These are phyloP conservation scores for Galeopsis tetrahit DNA, from an alignment of 257 asterid genomes.

Conservation along the genomic window DNA sequence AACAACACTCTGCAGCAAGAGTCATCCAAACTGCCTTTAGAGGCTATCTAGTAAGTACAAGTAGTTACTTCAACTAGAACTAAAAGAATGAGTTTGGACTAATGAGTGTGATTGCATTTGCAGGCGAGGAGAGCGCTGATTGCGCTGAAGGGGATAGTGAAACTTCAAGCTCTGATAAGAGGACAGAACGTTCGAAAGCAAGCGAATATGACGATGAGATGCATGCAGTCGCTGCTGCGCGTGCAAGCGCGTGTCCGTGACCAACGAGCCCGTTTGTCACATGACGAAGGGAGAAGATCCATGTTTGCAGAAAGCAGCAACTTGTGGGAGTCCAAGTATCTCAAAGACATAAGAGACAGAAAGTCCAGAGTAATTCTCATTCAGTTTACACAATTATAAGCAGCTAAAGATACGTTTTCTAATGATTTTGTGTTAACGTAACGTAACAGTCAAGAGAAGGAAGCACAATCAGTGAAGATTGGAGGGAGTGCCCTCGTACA, in stretches of 20 bases:
- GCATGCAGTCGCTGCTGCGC: constrained; percentile 92
- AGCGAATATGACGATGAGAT: constrained; percentile 83
- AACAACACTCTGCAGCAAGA: constrained; percentile 63
- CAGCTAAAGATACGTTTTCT: not conserved
- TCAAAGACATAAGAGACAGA: constrained; percentile 57
- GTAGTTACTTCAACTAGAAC: not conserved
- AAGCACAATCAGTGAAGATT: constrained; percentile 60
- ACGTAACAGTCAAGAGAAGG: constrained; percentile 68
- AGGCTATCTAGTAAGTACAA: constrained; percentile 63
- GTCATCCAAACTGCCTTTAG: constrained; percentile 84
- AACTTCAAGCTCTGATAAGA: constrained; percentile 87
- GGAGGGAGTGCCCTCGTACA: constrained; percentile 77
- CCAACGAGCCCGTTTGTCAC: constrained; percentile 79
- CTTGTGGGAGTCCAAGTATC: constrained; percentile 71
- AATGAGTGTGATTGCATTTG: not conserved
- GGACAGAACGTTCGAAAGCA: constrained; percentile 93
- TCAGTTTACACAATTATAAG: not conserved
- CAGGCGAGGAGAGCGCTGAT: constrained; percentile 90
- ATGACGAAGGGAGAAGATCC: constrained; percentile 69
- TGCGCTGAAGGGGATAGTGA: constrained; percentile 89
- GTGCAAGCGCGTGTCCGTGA: constrained; percentile 91
- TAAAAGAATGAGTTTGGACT: not conserved
- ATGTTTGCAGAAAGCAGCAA: constrained; percentile 72
- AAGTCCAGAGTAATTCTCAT: constrained; percentile 57
- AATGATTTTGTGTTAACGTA: not conserved